A percentile compares a stretch with the other conserved stretches of the same genome.
Conservation (phyloP, 139 green algal species). For the Nannochloris sp. region DNA sequence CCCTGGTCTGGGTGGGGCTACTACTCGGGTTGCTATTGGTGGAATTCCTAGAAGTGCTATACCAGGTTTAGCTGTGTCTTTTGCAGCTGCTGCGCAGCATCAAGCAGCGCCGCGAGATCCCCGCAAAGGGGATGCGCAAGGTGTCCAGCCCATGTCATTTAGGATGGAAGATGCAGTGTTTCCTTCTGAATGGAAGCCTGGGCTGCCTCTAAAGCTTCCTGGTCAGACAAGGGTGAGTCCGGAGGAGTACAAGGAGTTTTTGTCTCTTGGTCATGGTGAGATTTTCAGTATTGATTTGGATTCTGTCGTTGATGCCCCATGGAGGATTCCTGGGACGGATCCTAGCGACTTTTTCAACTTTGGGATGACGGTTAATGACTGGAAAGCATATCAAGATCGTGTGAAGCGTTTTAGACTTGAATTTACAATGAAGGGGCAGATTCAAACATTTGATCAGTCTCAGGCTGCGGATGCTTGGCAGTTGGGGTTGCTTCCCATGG, state of each 20-base stretch:
- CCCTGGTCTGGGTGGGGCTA: slow-evolving; percentile 8
- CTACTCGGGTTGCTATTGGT: slow-evolving; percentile 9
- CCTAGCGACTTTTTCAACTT: slow-evolving; percentile 85
- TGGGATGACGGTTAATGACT: slow-evolving; percentile 50
- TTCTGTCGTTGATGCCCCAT: slow-evolving; percentile 62
- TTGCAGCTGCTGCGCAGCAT: not conserved
- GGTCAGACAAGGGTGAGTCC: slow-evolving; percentile 67
- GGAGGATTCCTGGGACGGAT: slow-evolving; percentile 54
- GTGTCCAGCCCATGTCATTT: not conserved
- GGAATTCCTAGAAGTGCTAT: slow-evolving; percentile 25
- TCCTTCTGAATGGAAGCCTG: slow-evolving; percentile 38
- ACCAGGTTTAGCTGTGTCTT: slow-evolving; percentile 4
- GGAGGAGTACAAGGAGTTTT: slow-evolving; percentile 86
- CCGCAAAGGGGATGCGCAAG: not conserved
- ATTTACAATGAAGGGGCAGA: slow-evolving; percentile 32
- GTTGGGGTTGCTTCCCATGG: not conserved
- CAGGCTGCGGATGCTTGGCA: not conserved
- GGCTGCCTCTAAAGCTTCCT: slow-evolving; percentile 67
- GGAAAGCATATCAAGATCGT: slow-evolving; percentile 58
- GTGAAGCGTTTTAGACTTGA: slow-evolving; percentile 45
- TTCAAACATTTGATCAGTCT: slow-evolving; percentile 17
- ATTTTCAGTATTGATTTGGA: slow-evolving; percentile 79
- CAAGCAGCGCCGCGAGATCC: not conserved
- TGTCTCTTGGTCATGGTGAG: slow-evolving; percentile 75
- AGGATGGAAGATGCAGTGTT: slow-evolving; percentile 35